These are phyloP conservation scores for Didymella pomorum DNA, from an alignment of 2,329 filamentous ascomycete species.

Conservation along the genomic window DNA sequence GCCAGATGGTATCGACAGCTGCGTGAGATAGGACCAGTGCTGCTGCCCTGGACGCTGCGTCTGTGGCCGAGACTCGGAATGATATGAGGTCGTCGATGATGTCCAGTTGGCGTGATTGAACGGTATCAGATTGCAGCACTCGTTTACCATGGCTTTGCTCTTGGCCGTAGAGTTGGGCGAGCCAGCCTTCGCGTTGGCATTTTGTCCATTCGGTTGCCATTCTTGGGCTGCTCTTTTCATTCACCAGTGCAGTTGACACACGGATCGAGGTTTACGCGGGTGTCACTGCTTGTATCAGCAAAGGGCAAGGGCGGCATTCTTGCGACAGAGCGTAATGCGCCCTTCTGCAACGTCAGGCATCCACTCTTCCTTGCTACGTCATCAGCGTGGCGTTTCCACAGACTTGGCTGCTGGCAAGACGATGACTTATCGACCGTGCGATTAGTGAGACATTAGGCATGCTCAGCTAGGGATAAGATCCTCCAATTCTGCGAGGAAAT, in stretches of 20 bases:
- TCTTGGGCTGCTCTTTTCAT: neutral
- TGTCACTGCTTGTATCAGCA: no score
- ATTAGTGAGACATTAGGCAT: no score
- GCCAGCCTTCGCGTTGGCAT: constrained; percentile 3
- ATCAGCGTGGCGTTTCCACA: neutral
- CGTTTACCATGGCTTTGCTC: neutral
- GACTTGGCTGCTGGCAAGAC: no score
- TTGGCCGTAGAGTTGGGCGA: constrained; percentile 1
- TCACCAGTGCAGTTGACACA: no score
- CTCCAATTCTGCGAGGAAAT: no score
- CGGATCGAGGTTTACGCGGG: no score
- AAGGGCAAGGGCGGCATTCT: no score
- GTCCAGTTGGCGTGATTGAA: neutral
- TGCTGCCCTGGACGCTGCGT: neutral
- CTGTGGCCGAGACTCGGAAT: neutral
- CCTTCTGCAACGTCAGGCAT: neutral
- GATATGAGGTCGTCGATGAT: neutral
- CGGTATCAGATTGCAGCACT: neutral
- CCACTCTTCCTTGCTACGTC: neutral
- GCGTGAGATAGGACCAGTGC: constrained; percentile 1
- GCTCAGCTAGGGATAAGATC: no score
- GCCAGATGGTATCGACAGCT: neutral
- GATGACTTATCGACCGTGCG: no score
- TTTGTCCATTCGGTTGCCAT: neutral
- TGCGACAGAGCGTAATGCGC: no score